Evolutionary conservation across 345 rosid genomes (phyloP), one percentile per base, ranked within the genome.

Genomic region (Physaria fendleri): DNA sequence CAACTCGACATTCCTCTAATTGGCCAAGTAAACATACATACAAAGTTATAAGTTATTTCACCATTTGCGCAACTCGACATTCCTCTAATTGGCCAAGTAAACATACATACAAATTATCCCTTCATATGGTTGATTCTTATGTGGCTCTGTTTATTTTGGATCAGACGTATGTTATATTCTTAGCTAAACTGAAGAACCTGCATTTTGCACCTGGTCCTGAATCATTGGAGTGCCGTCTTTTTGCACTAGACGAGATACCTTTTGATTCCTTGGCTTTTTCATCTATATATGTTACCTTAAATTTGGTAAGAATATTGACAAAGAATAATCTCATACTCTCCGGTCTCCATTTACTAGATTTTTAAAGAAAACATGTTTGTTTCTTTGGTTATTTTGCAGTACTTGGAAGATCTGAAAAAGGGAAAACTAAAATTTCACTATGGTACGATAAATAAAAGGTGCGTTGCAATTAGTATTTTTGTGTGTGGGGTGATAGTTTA

Each of bases 231-330:
- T 23, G 24, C 32, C 79, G 55, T 49, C 95, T 93, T 57, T 93
- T 89, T 61, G 65, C 82, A 25, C 68, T 89, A 53, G 95, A 83
- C 6, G 86, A 87, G 40, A 82, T 93, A 68, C 97, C 99, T 37
- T 87, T 87, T 75, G 85, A 87, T 71, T 89, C 94, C 51, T 57
- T 93, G 71, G 87, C 99, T 33, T 93, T 93, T 76, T 93, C 99
- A 16, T 93, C 99, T 15, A 93, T 93, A 59, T 76, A 77, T 60
- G 94, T 87, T 43, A 75, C 95, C 34, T 78, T 89, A 55, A 78
- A 83, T 23, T 72, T 93, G 99, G 99, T 89, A 74, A 73, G 81
- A 27, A 9, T 58, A 14, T 64, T 38, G 41, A 32, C 18, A 29
- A 2, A 50, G 55, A 37, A 34, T 20, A 47, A 24, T 32, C 27